Conservation (phyloP, 495 filamentous ascomycete species). For the Massariosphaeria phaeospora region DNA sequence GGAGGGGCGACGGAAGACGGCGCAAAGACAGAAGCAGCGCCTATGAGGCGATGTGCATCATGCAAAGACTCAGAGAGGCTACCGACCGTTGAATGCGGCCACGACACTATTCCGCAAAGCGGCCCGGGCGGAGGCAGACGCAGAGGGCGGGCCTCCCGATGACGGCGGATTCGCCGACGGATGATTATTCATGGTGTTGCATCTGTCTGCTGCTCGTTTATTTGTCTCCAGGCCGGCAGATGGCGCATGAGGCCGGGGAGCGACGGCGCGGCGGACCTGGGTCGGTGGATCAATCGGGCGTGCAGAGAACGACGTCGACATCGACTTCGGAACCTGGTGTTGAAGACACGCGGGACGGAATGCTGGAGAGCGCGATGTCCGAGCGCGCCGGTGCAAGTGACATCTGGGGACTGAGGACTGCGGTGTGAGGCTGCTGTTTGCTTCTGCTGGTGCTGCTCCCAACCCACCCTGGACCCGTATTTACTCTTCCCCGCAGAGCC, state of each 20-base stretch:
- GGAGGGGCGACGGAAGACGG: neutral
- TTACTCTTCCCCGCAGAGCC: conserved; percentile 24
- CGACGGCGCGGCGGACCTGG: conserved; percentile 8
- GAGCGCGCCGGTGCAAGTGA: no score
- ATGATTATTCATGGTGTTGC: conserved; percentile 30
- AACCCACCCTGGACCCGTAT: neutral
- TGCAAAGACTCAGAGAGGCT: conserved; percentile 9
- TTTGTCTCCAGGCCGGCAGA: conserved; percentile 11
- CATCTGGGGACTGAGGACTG: no score
- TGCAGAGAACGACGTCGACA: no score
- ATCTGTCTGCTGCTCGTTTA: conserved; percentile 26
- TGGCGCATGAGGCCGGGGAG: conserved; percentile 13
- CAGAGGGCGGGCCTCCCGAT: conserved; percentile 46
- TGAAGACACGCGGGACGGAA: no score
- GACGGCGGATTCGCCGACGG: conserved; percentile 38
- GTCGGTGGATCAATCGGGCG: neutral
- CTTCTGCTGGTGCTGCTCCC: neutral
- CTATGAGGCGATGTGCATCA: conserved; percentile 2
- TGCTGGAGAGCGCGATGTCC: no score
- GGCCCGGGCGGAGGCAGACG: conserved; percentile 42
- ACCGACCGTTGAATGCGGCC: conserved; percentile 74
- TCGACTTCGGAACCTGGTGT: no score
- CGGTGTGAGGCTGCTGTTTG: neutral
- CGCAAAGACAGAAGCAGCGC: neutral
- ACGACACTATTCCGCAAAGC: conserved; percentile 67